Base-by-base conservation (phyloP, 495 filamentous ascomycete species). In the Endocarpon pusillum region DNA sequence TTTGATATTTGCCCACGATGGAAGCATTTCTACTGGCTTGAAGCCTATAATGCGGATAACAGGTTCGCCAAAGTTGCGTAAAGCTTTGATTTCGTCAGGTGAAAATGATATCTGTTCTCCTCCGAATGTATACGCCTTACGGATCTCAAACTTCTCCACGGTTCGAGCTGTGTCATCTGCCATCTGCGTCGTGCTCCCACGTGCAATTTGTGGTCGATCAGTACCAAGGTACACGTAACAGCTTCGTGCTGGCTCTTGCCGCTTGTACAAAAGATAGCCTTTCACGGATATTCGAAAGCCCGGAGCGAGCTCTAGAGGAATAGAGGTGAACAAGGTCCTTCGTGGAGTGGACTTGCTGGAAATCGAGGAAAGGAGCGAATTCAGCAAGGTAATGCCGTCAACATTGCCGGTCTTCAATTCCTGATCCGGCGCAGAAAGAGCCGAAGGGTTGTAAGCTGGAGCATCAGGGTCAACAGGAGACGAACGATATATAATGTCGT, bases 61-160 rank as follows among this genome's bases (percentile, higher is more conserved):
- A 3, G 85, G 79, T 15, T 80, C 66, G 10, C 82, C 83, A 46
- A 93, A 86, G 38, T 81, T 54, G 25, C 77, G 71, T 39, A 99
- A 59, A 11, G 64, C 56, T 38, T 75, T 73, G 37, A 80, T 67
- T 50, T 96, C 89, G 21, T 94, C 85, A 2, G 69, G 61, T 2
- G 72, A 76, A 54, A 99, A 99, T 14, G 75, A 57, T 27, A 99
- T 71, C 33, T 85, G 79, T 42, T 93, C 82, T 14, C 81, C 84
- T 20, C 87, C 91, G 42, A 94, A 96, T 45, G 87, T 93, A 59
- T 87, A 99, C 0, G 87, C 91, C 46, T 92, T 94, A 35, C 77
- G 73, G 22, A 94, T 69, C 39, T 94, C 82, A 6, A 53, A 52
- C 44, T 86, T 86, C 36, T 93, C 81, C 2, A 94, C 71, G 0